phyloP scores from a whole-genome alignment of 2,329 filamentous ascomycete genomes.

The Pyrenochaeta sp. region DNA sequence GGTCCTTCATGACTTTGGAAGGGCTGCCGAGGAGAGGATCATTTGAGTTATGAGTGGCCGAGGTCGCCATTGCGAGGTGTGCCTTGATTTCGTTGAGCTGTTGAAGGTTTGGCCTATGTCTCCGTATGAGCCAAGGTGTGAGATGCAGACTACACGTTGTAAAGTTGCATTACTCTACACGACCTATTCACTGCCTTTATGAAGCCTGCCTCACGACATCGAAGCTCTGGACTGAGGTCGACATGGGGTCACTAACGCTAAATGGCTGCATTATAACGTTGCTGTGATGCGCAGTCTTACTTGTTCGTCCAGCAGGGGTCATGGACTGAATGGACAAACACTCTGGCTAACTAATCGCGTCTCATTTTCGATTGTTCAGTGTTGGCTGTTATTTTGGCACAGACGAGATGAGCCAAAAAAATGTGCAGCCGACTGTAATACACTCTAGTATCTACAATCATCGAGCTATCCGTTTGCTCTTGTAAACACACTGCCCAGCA shows the following conservation, averaged over 20 bases:
- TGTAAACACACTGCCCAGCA: too few species aligned
- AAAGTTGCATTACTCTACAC: not conserved
- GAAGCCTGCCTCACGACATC: not conserved
- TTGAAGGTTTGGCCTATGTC: not conserved
- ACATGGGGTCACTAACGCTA: too few species aligned
- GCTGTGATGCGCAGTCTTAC: not conserved
- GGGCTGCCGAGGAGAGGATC: slow-evolving; percentile 23
- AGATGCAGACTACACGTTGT: not conserved
- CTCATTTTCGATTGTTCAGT: too few species aligned
- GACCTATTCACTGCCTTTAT: not conserved
- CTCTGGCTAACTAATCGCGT: too few species aligned
- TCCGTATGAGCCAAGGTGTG: not conserved
- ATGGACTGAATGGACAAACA: too few species aligned
- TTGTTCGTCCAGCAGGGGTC: too few species aligned
- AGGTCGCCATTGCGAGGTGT: slow-evolving; percentile 17
- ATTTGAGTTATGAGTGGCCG: slow-evolving; percentile 4
- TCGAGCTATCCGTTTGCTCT: too few species aligned
- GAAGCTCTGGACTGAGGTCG: not conserved
- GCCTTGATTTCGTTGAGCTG: not conserved
- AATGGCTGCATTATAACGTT: not conserved
- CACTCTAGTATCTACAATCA: too few species aligned
- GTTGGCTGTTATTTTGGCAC: too few species aligned
- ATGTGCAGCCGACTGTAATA: not conserved
- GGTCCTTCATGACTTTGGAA: slow-evolving; percentile 13
- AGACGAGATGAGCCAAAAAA: not conserved